Evolutionary conservation across 116 monocot genomes (phyloP), one percentile per base, ranked within the genome.

Genomic region (Thalassia testudinum): DNA sequence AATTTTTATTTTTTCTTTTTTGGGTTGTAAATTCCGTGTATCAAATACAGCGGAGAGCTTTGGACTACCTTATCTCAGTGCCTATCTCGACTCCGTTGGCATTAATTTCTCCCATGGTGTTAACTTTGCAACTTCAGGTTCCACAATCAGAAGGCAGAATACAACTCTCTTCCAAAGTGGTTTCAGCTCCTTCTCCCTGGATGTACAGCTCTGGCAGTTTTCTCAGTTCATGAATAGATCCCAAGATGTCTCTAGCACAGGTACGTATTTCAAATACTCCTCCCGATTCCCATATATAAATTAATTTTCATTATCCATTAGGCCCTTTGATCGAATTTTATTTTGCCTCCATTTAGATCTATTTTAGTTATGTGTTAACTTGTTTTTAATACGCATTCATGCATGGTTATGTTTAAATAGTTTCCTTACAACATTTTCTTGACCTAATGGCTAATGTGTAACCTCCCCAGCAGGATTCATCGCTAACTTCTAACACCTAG

Each of bases 21-120:
- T n/a, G n/a, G n/a, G n/a, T n/a, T n/a, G n/a, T n/a, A n/a, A n/a
- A n/a, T n/a, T n/a, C n/a, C n/a, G n/a, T n/a, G n/a, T n/a, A n/a
- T n/a, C n/a, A n/a, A 40, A 8, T 40, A 40, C 70, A 97, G 97
- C 89, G 1, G 67, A 78, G 30, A 68, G 72, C 50, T 37, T 82
- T 16, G 82, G 77, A n/a, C 45, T 97, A 30, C 82, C 88, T 37
- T 70, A 71, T 47, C 54, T 97, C 24, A 66, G 66, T 29, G 79
- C 97, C 12, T 97, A 97, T 51, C 82, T 97, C 0, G 63, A 97
- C 57, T 88, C 97, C 5, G 37, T 97, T 1, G 85, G 77, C n/a
- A n/a, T n/a, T n/a, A n/a, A n/a, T n/a, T n/a, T n/a, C n/a, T n/a
- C n/a, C n/a, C n/a, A n/a, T n/a, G 20, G 37, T 71, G 0, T 85